A percentile compares a stretch with the other conserved stretches of the same genome.
These are phyloP conservation scores for Isabelozyma gotoi DNA, from an alignment of 805 yeast species.

Conservation along the genomic window DNA sequence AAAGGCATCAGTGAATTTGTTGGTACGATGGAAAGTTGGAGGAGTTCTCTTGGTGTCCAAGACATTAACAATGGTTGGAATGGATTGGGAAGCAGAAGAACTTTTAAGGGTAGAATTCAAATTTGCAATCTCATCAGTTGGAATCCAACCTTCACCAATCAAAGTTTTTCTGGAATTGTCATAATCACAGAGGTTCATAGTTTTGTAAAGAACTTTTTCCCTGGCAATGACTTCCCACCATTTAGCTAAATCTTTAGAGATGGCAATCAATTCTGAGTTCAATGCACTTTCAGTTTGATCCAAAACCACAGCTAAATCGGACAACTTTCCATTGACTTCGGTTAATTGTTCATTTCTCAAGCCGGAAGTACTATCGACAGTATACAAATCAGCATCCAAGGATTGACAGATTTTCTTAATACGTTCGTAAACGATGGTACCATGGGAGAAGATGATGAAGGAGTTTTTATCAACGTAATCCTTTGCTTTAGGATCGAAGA, in stretches of 20 bases:
- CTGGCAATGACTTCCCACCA: conserved; percentile 66
- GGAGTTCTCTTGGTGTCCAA: conserved; percentile 66
- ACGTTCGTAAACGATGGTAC: conserved; percentile 67
- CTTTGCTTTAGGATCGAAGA: conserved; percentile 61
- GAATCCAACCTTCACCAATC: conserved; percentile 97
- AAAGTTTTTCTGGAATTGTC: conserved; percentile 83
- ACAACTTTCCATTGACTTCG: conserved; percentile 24
- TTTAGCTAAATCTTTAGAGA: conserved; percentile 68
- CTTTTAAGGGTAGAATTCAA: conserved; percentile 67
- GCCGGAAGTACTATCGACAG: conserved; percentile 45
- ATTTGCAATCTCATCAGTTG: conserved; percentile 68
- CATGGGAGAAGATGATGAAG: conserved; percentile 91
- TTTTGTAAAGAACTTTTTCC: conserved; percentile 80
- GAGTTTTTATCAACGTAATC: conserved; percentile 69
- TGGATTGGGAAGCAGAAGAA: conserved; percentile 51
- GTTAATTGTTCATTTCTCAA: conserved; percentile 30
- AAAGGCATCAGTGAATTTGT: conserved; percentile 67
- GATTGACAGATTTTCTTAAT: conserved; percentile 86
- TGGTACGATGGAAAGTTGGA: conserved; percentile 69
- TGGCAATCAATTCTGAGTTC: conserved; percentile 72
- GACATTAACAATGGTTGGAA: conserved; percentile 55
- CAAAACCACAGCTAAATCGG: conserved; percentile 36
- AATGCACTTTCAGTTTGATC: conserved; percentile 56
- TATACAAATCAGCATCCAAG: conserved; percentile 76
- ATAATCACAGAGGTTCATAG: conserved; percentile 76